Base-by-base conservation (phyloP, 371 early-diverging fungal species). In the Phascolomyces articulosus region DNA sequence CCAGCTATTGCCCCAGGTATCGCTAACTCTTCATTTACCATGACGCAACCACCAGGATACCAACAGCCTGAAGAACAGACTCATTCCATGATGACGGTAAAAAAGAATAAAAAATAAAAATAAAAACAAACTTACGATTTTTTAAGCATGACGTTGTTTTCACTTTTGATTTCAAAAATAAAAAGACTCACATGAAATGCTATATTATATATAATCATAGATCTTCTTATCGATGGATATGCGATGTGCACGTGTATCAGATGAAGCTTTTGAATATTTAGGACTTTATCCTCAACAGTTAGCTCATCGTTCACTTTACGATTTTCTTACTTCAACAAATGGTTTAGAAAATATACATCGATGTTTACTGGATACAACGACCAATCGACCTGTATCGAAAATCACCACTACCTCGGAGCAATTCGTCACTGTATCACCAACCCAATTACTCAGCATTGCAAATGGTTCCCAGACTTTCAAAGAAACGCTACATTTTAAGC, bases 241-340 rank as follows among this genome's bases (percentile, higher is more conserved):
- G 38, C 73, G 81, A 44, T 87, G 87, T 64, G 87, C 87, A 11
- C 75, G 82, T 28, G 84, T 78, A 48, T 85, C 87, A 4, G 83
- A 85, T 61, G 85, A 85, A 57, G 78, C 78, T 0, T 75, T 78
- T 29, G 79, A 74, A 15, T 63, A 78, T 16, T 80, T 87, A 80
- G 87, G 86, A 2, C 83, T 83, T 49, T 83, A 85, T 48, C 86
- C 89, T 0, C 82, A 81, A 58, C 84, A 87, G 60, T 72, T 89
- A 9, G 76, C 84, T 1, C 80, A 86, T 73, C 80, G 82, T 34
- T 80, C 89, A 3, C 63, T 89, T 21, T 82, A 82, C 58, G 80
- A 85, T 7, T 84, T 85, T 49, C 62, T 89, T 40, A 79, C 73
- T 4, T 81, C 84, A 53, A 68, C 68, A 0, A 70, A 75, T 64